These are phyloP conservation scores for Allium fistulosum DNA, from an alignment of 106 monocot genomes.

Conservation along the genomic window DNA sequence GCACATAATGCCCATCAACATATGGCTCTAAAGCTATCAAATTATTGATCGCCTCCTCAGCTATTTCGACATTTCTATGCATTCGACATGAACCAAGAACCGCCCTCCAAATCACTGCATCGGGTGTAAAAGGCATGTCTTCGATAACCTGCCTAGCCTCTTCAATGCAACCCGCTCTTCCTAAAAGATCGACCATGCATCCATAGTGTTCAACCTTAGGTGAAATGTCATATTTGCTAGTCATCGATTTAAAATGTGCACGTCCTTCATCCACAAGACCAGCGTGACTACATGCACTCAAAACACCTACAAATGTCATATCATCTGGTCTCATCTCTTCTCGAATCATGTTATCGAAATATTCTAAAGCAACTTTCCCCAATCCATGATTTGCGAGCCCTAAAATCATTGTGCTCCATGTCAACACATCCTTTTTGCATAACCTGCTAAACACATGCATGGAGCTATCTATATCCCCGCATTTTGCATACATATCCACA, in stretches of 20 bases:
- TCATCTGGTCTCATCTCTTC: constrained; percentile 28
- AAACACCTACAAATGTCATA: constrained; percentile 34
- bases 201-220: constrained; percentile 57
- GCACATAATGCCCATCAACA: constrained; percentile 35
- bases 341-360: constrained; percentile 35
- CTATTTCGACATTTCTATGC: constrained; percentile 28
- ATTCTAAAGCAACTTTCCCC: constrained; percentile 23
- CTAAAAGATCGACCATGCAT: constrained; percentile 54
- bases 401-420: constrained; percentile 50
- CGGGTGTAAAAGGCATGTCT: constrained; percentile 35
- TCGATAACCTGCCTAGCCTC: constrained; percentile 24
- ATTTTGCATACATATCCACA: constrained; percentile 57
- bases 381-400: constrained; percentile 57
- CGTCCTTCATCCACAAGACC: constrained; percentile 36
- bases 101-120: constrained; percentile 38
- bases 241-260: constrained; percentile 29
- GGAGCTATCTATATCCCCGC: constrained; percentile 36
- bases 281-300: constrained; percentile 29
- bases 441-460: constrained; percentile 15
- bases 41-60: constrained; percentile 22
- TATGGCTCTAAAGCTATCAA: constrained; percentile 23
- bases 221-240: constrained; percentile 6
- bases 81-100: constrained; percentile 33
- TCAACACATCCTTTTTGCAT: constrained; percentile 21
- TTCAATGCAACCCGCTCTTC: constrained; percentile 24